These are phyloP conservation scores for Periglandula ipomoeae DNA, from an alignment of 2,329 filamentous ascomycete genomes.

Conservation along the genomic window DNA sequence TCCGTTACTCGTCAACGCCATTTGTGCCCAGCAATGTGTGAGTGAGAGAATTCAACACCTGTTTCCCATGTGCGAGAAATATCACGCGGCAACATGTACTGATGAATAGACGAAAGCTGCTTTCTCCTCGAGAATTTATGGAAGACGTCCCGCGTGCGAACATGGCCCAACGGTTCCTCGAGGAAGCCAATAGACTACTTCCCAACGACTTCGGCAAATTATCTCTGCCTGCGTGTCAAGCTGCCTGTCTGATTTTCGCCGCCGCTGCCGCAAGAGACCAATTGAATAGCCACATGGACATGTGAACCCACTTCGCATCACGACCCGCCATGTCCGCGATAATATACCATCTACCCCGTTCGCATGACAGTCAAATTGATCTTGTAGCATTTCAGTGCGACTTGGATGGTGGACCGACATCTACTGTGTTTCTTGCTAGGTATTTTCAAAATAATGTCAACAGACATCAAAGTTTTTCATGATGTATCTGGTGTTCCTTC, in stretches of 20 bases:
- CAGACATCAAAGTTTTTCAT: too few relatives aligned
- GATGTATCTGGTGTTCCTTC: too few relatives aligned
- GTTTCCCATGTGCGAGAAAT: not conserved
- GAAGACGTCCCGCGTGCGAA: not conserved
- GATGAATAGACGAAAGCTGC: not conserved
- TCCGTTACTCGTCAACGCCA: constrained; percentile 5
- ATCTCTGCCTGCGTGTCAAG: constrained; percentile 1
- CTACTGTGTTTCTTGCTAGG: too few relatives aligned
- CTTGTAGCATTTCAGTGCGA: too few relatives aligned
- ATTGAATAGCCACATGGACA: not conserved
- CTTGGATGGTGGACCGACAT: too few relatives aligned
- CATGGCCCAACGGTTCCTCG: constrained; percentile 5
- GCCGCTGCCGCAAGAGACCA: constrained; percentile 5
- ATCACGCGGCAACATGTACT: not conserved
- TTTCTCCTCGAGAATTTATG: constrained; percentile 1
- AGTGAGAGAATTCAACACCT: not conserved
- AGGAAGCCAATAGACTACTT: constrained; percentile 3
- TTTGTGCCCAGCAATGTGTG: constrained; percentile 8
- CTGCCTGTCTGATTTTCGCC: constrained; percentile 5
- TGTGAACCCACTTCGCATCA: not conserved
- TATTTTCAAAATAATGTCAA: too few relatives aligned
- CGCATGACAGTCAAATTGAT: too few relatives aligned
- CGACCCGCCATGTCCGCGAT: not conserved
- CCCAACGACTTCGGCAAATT: not conserved
- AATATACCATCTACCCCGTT: too few relatives aligned